phyloP scores from a whole-genome alignment of 805 yeast genomes.

The Kodamaea restingae region DNA sequence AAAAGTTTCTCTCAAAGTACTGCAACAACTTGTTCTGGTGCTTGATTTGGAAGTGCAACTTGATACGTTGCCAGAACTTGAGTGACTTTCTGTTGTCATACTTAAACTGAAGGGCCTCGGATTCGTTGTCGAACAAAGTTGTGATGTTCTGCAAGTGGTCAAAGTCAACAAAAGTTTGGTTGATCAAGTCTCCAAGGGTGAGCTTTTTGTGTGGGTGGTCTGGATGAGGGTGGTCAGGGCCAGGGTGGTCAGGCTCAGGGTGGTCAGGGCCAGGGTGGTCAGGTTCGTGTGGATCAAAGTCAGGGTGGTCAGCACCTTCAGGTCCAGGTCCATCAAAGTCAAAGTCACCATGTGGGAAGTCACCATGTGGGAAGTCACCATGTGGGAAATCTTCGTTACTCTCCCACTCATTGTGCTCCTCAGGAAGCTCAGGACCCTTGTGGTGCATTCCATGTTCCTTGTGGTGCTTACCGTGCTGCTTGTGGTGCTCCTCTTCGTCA shows the following conservation, averaged over 20 bases:
- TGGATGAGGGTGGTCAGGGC: background rate
- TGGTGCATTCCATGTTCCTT: background rate
- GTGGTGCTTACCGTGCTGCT: slow-evolving; percentile 1
- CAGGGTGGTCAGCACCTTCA: background rate
- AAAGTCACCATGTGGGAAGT: background rate
- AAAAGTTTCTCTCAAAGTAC: slow-evolving; percentile 52
- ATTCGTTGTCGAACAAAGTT: slow-evolving; percentile 24
- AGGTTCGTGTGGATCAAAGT: background rate
- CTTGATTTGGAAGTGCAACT: slow-evolving; percentile 27
- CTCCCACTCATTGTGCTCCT: background rate
- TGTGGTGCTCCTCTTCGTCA: slow-evolving; percentile 1
- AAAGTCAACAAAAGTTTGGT: slow-evolving; percentile 20
- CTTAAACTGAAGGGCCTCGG: slow-evolving; percentile 25
- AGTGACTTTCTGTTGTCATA: slow-evolving; percentile 29
- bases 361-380: too few relatives aligned
- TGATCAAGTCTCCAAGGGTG: slow-evolving; percentile 23
- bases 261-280: background rate
- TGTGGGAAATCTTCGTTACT: too few relatives aligned
- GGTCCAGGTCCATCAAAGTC: too few relatives aligned
- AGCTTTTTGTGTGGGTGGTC: slow-evolving; percentile 5
- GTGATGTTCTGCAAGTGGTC: slow-evolving; percentile 20
- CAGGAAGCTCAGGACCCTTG: background rate
- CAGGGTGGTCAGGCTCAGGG: background rate
- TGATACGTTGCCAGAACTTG: slow-evolving; percentile 33
- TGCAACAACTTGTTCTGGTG: slow-evolving; percentile 35